Evolutionary conservation across 345 rosid species (phyloP).

Genomic region (Pugionium dolabratum): DNA sequence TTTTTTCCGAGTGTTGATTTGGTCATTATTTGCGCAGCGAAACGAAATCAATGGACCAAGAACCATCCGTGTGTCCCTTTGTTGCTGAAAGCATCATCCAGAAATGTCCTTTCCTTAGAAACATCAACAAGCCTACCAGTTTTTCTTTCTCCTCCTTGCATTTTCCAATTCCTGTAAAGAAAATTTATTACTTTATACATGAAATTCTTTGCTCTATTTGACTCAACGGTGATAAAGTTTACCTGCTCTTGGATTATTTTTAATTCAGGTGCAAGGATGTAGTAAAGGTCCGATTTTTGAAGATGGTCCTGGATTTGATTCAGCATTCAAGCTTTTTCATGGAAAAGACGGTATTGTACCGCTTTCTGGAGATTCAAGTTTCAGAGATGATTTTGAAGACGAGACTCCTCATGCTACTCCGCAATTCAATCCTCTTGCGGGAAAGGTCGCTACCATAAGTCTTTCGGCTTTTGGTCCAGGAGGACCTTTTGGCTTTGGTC

Average conservation of each 20-base stretch:
- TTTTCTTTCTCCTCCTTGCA: slow-evolving; percentile 44
- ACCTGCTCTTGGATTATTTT: neutral
- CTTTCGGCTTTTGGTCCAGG: slow-evolving; percentile 74
- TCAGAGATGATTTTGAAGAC: slow-evolving; percentile 20
- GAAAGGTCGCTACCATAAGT: slow-evolving; percentile 72
- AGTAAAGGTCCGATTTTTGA: slow-evolving; percentile 88
- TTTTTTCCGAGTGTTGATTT: no score
- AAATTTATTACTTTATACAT: neutral
- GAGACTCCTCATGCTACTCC: slow-evolving; percentile 46
- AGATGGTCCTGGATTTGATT: slow-evolving; percentile 75
- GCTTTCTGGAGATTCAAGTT: slow-evolving; percentile 49
- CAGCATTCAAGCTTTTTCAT: slow-evolving; percentile 79
- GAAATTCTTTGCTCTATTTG: neutral
- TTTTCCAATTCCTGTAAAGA: slow-evolving; percentile 44
- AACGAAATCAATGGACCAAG: slow-evolving; percentile 45
- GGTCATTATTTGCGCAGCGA: neutral
- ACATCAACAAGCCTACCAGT: slow-evolving; percentile 48
- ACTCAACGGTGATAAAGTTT: slow-evolving; percentile 1
- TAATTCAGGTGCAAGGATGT: slow-evolving; percentile 50
- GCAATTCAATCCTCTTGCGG: slow-evolving; percentile 73
- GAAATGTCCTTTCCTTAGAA: slow-evolving; percentile 81
- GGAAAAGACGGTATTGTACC: slow-evolving; percentile 88
- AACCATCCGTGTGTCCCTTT: slow-evolving; percentile 49
- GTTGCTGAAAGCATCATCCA: slow-evolving; percentile 50
- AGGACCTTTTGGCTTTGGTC: slow-evolving; percentile 75